These are phyloP conservation scores for Ceratobasidium sp. DNA, from an alignment of 1,284 basidiomycete genomes.

Conservation along the genomic window DNA sequence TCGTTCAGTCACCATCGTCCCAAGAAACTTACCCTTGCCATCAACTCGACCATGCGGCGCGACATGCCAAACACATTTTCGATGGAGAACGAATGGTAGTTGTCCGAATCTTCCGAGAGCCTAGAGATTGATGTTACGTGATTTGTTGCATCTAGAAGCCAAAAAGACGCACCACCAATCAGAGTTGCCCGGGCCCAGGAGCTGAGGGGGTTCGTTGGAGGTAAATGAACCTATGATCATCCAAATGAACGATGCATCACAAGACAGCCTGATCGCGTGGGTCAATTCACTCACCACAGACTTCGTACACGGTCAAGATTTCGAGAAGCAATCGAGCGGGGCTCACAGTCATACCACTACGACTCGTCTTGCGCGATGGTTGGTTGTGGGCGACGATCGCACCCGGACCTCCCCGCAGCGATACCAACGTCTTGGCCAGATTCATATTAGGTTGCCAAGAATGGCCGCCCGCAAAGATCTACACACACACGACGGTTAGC, in stretches of 20 bases:
- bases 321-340: constrained; percentile 62
- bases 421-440: constrained; percentile 61
- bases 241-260: constrained; percentile 41
- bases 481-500: constrained; percentile 50
- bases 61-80: constrained; percentile 66
- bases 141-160: constrained; percentile 47
- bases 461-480: constrained; percentile 64
- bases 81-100: constrained; percentile 60
- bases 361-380: constrained; percentile 51
- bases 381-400: constrained; percentile 52
- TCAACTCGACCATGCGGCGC: constrained; percentile 55
- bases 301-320: constrained; percentile 64
- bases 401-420: constrained; percentile 59
- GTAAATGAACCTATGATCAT: constrained; percentile 59
- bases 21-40: constrained; percentile 54
- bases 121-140: constrained; percentile 49
- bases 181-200: constrained; percentile 59
- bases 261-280: constrained; percentile 3
- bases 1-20: background rate
- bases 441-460: constrained; percentile 62
- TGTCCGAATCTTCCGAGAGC: constrained; percentile 51
- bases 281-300: constrained; percentile 57
- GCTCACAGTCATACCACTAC: constrained; percentile 59
- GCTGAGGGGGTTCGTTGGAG: constrained; percentile 59
- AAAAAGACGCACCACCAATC: constrained; percentile 61